A percentile compares a stretch with the other conserved stretches of the same genome.
These are phyloP conservation scores for Entomortierella chlamydospora DNA, from an alignment of 192 early-diverging fungal genomes.

Conservation along the genomic window DNA sequence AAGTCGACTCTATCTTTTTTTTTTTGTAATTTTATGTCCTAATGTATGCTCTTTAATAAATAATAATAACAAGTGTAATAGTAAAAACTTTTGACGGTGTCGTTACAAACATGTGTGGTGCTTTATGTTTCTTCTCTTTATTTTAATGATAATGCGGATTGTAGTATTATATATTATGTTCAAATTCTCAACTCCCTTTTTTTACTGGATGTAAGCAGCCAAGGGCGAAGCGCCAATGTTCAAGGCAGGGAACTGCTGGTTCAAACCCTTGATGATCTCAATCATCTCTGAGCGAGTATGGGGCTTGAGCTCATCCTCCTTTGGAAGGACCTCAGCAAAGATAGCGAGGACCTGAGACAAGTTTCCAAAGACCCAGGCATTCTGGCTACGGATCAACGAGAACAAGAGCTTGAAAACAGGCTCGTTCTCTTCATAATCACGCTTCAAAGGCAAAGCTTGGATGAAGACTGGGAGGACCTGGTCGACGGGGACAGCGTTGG, in stretches of 20 bases:
- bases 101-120: too few species aligned
- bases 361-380: slow-evolving; percentile 65
- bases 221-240: slow-evolving; percentile 36
- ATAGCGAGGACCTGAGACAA: slow-evolving; percentile 64
- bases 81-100: too few species aligned
- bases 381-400: slow-evolving; percentile 67
- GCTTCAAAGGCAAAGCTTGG: slow-evolving; percentile 75
- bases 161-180: slow-evolving; percentile 8
- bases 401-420: slow-evolving; percentile 81
- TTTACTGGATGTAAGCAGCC: slow-evolving; percentile 7
- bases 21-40: too few species aligned
- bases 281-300: slow-evolving; percentile 66
- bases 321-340: slow-evolving; percentile 66
- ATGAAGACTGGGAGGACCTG: slow-evolving; percentile 79
- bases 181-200: neutral
- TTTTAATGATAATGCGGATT: too few species aligned
- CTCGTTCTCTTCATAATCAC: slow-evolving; percentile 82
- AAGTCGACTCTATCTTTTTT: too few species aligned
- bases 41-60: too few species aligned
- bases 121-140: too few species aligned
- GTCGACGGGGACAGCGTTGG: slow-evolving; percentile 77
- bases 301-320: slow-evolving; percentile 69
- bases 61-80: too few species aligned
- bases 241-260: slow-evolving; percentile 45
- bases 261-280: slow-evolving; percentile 67